Evolutionary conservation across 176 grass and related monocot species (phyloP), one percentile per base, ranked within the genome.

Genomic region (Bolboschoenus planiculmis): DNA sequence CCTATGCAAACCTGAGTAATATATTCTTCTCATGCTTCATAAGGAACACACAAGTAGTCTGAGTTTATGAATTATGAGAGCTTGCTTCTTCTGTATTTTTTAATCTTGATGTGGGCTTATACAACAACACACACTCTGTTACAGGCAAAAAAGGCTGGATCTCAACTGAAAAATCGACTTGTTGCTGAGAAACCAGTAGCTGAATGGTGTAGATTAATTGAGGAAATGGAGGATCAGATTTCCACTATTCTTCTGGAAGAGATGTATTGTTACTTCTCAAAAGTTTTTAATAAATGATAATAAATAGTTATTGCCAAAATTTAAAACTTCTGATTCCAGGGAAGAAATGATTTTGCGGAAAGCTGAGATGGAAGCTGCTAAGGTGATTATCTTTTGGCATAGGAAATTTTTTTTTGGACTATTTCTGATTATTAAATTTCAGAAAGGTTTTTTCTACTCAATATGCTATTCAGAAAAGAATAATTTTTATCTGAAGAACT

Each of bases 61-160:
- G 0, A 6, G 9, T 74, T 46, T 47, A 74, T 48, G 42, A 75
- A 74, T 8, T 23, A 48, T 13, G 7, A 31, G 65, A 23, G 36
- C 16, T 40, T 70, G 65, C 27, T 16, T 31, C 44, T 76, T 27
- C 23, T 46, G 18, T 68, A 4, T 2, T 68, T 68, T 68, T 10
- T 68, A 68, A 68, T 68, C 64, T n/a, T 68, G 34, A 27, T 68
- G n/a, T 39, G 34, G 34, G 30, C 16, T 68, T 39, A 40, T 14
- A n/a, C n/a, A n/a, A 39, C 39, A 16, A 68, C 18, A 21, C 7
- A 37, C 39, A 37, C 26, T 51, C 23, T 83, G 18, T 51, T 34
- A 72, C 78, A 97, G 94, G 94, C 95, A 84, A 98, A 98, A 81
- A 98, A 98, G 81, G 90, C 92, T 70, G 95, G 95, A 75, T 98